Conservation (phyloP, 2,329 filamentous ascomycete species). For the Chaetothyriales sp. region DNA sequence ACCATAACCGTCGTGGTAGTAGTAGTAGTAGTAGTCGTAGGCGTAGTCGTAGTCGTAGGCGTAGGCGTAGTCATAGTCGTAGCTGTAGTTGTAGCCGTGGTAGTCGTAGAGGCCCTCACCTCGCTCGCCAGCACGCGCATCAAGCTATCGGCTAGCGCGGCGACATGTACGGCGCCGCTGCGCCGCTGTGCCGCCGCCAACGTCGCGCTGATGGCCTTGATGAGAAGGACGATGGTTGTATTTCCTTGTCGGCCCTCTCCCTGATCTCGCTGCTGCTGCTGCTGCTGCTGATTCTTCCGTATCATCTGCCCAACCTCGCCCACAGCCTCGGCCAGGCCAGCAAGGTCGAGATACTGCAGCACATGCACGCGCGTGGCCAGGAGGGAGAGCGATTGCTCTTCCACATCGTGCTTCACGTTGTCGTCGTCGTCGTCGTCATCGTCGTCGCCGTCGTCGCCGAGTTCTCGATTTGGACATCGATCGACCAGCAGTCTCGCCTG, state of each 20-base stretch:
- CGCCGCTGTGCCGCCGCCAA: not conserved
- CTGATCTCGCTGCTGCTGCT: not conserved
- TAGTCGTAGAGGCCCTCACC: too few relatives aligned
- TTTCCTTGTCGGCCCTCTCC: too few relatives aligned
- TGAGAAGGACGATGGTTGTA: not conserved
- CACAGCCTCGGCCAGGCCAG: not conserved
- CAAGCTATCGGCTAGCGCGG: not conserved
- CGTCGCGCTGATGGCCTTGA: not conserved
- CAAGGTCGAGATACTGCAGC: constrained; percentile 1
- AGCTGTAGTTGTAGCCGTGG: too few relatives aligned
- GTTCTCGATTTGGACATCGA: not conserved
- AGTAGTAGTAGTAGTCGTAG: too few relatives aligned
- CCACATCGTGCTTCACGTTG: not conserved
- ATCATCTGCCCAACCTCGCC: not conserved
- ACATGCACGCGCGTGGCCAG: not conserved
- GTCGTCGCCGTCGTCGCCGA: not conserved
- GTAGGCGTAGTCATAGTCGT: too few relatives aligned
- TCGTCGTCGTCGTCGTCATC: not conserved
- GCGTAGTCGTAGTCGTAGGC: not conserved
- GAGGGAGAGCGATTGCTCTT: not conserved
- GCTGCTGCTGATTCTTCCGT: too few relatives aligned
- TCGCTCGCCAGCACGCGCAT: not conserved
- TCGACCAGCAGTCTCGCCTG: not conserved
- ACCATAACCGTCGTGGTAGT: not conserved
- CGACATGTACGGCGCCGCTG: not conserved